Evolutionary conservation across 108 stramenopile genomes (phyloP).

Genomic region (Parietichytrium sp.): DNA sequence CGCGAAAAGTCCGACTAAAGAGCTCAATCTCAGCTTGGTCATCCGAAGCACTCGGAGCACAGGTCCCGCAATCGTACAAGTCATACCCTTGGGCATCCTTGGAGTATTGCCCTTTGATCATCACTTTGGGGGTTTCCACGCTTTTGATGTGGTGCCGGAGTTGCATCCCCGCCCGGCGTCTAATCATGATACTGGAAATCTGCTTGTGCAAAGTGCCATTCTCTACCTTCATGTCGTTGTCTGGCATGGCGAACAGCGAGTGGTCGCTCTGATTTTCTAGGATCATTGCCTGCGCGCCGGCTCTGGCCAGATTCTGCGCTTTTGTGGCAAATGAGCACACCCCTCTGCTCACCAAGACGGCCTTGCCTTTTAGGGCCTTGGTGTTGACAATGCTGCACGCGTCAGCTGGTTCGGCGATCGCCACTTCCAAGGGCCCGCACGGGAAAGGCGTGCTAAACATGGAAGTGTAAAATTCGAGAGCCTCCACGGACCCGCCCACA

Average conservation of each 20-base stretch:
- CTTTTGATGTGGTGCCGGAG: background rate
- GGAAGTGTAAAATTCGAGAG: background rate
- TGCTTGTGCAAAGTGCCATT: background rate
- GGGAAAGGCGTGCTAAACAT: background rate
- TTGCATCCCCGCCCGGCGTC: background rate
- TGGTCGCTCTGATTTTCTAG: background rate
- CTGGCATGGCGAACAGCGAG: background rate
- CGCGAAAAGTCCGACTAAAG: background rate
- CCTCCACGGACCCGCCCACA: background rate
- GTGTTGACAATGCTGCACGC: background rate
- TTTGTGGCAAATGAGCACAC: background rate
- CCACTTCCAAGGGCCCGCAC: background rate
- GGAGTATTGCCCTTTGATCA: background rate
- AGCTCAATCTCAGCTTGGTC: background rate
- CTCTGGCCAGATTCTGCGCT: background rate
- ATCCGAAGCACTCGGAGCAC: background rate
- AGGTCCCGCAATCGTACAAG: background rate
- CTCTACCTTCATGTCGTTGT: background rate
- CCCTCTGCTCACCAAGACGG: background rate
- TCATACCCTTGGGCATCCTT: background rate
- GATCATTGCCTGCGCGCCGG: slow-evolving; percentile 7
- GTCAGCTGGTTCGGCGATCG: background rate
- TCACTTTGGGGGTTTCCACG: background rate
- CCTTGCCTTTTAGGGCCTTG: background rate
- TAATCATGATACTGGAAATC: background rate